Evolutionary conservation across 1,284 basidiomycete species (phyloP).

Genomic region (Puccinia horiana): DNA sequence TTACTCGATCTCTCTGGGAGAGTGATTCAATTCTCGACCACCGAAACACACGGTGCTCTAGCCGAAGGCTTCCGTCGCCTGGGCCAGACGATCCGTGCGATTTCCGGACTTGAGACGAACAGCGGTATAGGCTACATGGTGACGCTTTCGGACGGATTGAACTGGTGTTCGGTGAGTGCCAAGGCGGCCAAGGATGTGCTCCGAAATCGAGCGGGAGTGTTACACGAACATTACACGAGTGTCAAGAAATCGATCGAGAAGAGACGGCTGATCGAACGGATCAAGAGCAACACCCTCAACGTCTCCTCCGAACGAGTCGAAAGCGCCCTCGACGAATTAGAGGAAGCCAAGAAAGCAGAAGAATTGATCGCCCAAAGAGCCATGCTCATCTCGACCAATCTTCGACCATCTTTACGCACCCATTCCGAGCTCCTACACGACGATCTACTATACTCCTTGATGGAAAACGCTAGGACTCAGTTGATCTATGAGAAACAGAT

Average conservation of each 20-base stretch:
- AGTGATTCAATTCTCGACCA: slow-evolving; percentile 79
- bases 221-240: slow-evolving; percentile 87
- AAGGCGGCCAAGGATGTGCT: slow-evolving; percentile 72
- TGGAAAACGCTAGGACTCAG: slow-evolving; percentile 84
- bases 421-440: slow-evolving; percentile 83
- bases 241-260: slow-evolving; percentile 89
- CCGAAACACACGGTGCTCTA: slow-evolving; percentile 77
- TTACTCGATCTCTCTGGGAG: slow-evolving; percentile 64
- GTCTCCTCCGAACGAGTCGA: slow-evolving; percentile 84
- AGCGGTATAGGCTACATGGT: slow-evolving; percentile 75
- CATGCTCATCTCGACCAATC: slow-evolving; percentile 83
- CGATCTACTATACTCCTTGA: slow-evolving; percentile 78
- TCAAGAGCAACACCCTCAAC: slow-evolving; percentile 77
- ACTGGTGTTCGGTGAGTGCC: slow-evolving; percentile 92
- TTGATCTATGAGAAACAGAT: slow-evolving; percentile 86
- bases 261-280: slow-evolving; percentile 79
- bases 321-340: slow-evolving; percentile 87
- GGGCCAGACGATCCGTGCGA: slow-evolving; percentile 67
- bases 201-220: slow-evolving; percentile 61
- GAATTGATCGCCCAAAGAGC: slow-evolving; percentile 75
- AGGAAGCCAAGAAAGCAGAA: slow-evolving; percentile 89
- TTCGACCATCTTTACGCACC: slow-evolving; percentile 76
- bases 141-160: slow-evolving; percentile 82
- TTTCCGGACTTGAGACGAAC: slow-evolving; percentile 38
- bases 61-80: slow-evolving; percentile 77